phyloP scores from a whole-genome alignment of 2,329 filamentous ascomycete species.

The Ceratocystis ficicola region DNA sequence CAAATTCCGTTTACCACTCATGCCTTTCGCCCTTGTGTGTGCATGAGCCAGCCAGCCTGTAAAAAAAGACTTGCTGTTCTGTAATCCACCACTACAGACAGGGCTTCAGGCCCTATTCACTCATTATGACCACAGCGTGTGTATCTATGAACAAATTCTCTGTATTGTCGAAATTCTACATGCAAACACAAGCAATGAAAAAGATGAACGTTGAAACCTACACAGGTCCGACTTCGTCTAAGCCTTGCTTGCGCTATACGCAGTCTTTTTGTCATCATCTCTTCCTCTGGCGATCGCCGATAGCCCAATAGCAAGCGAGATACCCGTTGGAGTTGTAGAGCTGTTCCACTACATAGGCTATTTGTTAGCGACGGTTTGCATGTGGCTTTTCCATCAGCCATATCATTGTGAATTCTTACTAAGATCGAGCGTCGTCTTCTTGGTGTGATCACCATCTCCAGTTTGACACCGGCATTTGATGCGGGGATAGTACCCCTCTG shows the following conservation, averaged over 20 bases:
- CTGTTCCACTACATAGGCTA: conserved; percentile 12
- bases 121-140: not conserved
- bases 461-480: conserved; percentile 7
- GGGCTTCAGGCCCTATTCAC: not conserved
- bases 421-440: not conserved
- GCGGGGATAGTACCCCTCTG: not conserved
- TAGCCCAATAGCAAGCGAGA: conserved; percentile 9
- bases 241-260: not conserved
- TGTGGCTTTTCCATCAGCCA: not conserved
- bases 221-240: not conserved
- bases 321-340: conserved; percentile 12
- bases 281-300: conserved; percentile 2
- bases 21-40: not conserved
- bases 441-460: not conserved
- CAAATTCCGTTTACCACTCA: too few relatives aligned
- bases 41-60: conserved; percentile 1
- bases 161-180: not conserved
- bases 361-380: not conserved
- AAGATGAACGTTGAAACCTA: too few relatives aligned
- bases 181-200: not conserved
- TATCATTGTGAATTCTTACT: not conserved
- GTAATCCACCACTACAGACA: not conserved
- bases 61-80: not conserved
- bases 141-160: not conserved
- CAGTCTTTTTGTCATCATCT: not conserved